Evolutionary conservation across 352 stramenopile genomes (phyloP), one percentile per base, ranked within the genome.

Genomic region (Pythium monospermum): DNA sequence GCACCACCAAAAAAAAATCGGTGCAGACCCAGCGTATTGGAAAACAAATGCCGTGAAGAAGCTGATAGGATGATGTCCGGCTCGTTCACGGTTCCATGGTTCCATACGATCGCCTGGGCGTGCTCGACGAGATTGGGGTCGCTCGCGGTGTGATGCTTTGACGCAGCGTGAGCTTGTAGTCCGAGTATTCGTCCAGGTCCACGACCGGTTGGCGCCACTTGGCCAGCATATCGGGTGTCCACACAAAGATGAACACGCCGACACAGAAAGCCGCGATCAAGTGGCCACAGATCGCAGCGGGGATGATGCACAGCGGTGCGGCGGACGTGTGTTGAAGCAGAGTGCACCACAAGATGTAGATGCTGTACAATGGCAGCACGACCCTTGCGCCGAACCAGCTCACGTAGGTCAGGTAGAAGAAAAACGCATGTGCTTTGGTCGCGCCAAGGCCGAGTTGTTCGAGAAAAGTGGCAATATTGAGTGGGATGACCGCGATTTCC

Each of bases 231-330:
- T 89, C 83, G 8, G 83, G 83, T 6, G 83, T 93, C 77, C 80
- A 90, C 8, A 91, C 77, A 46, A 90, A 89, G 25, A 91, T 52
- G 46, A 93, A 91, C 1, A 90, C 79, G 18, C 79, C 80, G 23
- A 93, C 66, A 51, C 83, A 93, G 44, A 93, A 93, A 21, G 71
- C 66, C 12, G 72, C 71, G 40, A 93, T 93, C 61, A 93, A 59
- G 51, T 93, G 83, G 49, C 80, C 83, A 44, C 83, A 91, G 23
- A 93, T 55, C 30, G 72, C 70, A 13, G 79, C 67, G 0, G 83
- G 83, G 10, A 88, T 52, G 0, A 82, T 72, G 54, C 83, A 93
- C n/a, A 90, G 27, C 2, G 73, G 72, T 4, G 57, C 55, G 3
- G 62, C 59, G 16, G 55, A 57, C 0, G 67, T 57, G 32, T 67